phyloP scores from a whole-genome alignment of 2,329 filamentous ascomycete genomes.

The Ceratocystis variospora region DNA sequence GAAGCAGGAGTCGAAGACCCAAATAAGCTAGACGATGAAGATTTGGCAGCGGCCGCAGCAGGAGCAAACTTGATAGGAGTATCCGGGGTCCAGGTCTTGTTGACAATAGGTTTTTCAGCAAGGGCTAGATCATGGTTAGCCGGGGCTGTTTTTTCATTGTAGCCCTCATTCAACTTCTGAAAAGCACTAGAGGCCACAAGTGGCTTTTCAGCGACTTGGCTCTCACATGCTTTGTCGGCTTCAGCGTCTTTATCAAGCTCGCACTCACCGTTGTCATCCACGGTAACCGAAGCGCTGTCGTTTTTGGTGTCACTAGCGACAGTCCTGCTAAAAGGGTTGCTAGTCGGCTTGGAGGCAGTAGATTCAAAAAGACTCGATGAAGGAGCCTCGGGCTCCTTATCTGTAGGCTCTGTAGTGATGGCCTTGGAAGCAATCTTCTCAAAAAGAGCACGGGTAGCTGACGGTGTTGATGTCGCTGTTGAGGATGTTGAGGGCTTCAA shows the following conservation, averaged over 20 bases:
- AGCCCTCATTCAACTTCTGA: conserved; percentile 39
- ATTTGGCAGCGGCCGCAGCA: conserved; percentile 21
- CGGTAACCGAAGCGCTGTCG: conserved; percentile 22
- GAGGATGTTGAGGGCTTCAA: conserved; percentile 37
- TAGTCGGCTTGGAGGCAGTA: conserved; percentile 25
- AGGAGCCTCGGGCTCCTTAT: conserved; percentile 22
- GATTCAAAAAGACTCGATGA: conserved; percentile 27
- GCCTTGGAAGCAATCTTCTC: conserved; percentile 36
- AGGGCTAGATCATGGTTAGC: conserved; percentile 22
- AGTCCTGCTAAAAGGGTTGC: conserved; percentile 48
- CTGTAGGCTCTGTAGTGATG: not conserved
- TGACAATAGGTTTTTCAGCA: conserved; percentile 27
- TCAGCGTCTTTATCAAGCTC: conserved; percentile 34
- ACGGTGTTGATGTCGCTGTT: conserved; percentile 34
- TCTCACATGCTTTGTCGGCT: conserved; percentile 22
- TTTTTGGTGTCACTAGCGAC: conserved; percentile 41
- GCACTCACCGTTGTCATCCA: conserved; percentile 26
- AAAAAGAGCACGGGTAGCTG: conserved; percentile 42
- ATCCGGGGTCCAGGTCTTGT: conserved; percentile 37
- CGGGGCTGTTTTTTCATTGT: conserved; percentile 36
- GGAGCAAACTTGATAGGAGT: conserved; percentile 43
- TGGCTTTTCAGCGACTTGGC: conserved; percentile 26
- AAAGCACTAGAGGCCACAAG: conserved; percentile 33
- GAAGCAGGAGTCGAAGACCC: conserved; percentile 22
- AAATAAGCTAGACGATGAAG: conserved; percentile 8